These are phyloP conservation scores for Lignosus rhinocerotis DNA, from an alignment of 1,284 basidiomycete species.

Conservation along the genomic window DNA sequence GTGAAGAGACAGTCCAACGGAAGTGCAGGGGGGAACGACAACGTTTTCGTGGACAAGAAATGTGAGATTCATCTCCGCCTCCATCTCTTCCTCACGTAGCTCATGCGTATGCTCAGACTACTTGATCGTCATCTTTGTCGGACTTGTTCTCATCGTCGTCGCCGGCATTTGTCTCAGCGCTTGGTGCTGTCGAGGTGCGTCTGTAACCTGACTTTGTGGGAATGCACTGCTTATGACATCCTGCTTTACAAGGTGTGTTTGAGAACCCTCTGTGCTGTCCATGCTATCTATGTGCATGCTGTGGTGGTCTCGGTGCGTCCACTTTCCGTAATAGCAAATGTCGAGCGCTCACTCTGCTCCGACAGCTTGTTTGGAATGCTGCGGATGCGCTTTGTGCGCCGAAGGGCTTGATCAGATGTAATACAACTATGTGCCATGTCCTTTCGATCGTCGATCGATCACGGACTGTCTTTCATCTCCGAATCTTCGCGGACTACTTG, in stretches of 20 bases:
- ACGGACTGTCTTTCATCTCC: neutral
- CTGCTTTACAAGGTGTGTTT: constrained; percentile 10
- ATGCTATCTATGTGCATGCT: constrained; percentile 25
- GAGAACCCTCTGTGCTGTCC: constrained; percentile 26
- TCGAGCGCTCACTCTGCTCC: neutral
- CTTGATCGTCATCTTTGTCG: constrained; percentile 23
- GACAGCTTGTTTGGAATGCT: constrained; percentile 24
- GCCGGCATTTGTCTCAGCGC: constrained; percentile 22
- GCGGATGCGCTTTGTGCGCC: constrained; percentile 23
- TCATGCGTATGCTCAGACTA: constrained; percentile 11
- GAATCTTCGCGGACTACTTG: neutral
- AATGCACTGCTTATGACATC: neutral
- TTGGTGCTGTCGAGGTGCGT: constrained; percentile 24
- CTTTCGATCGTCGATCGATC: neutral
- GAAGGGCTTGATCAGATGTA: constrained; percentile 20
- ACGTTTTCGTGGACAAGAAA: constrained; percentile 19
- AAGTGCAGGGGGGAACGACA: neutral
- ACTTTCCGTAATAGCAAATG: neutral
- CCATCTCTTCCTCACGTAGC: no score
- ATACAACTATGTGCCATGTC: neutral
- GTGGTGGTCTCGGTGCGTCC: constrained; percentile 24
- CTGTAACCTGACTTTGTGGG: neutral
- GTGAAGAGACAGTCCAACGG: constrained; percentile 21
- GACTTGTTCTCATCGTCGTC: constrained; percentile 21
- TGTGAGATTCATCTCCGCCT: constrained; percentile 8